Evolutionary conservation across 129 eudicot species (phyloP), one percentile per base, ranked within the genome.

Genomic region (Escallonia herrerae): DNA sequence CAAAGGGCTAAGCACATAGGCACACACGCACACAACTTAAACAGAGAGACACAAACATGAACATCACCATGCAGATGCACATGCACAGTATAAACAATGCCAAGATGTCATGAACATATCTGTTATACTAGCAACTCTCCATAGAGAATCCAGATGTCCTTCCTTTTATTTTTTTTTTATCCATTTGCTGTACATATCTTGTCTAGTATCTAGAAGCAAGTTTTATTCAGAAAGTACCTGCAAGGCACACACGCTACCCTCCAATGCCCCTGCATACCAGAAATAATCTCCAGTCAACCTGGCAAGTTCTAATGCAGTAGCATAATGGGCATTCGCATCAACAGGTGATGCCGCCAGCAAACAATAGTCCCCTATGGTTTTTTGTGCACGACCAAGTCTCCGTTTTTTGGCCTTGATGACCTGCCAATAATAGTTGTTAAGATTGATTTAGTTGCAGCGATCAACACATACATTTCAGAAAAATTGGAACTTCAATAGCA

Each of bases 251-350:
- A 93, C 98, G n/a, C 98, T 89, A 15, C 98, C 98, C 76, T 93
- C 98, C 82, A 93, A 52, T 52, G 98, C 98, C 58, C 98, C 98
- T 14, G 98, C 98, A 78, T 88, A 85, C 98, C 98, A 93, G 78
- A 93, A 93, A 76, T 76, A 86, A 68, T 93, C 98, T 63, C 89
- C 91, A 37, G 98, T 93, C 86, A 93, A 64, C 71, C 96, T 81
- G 40, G 96, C 78, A 69, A 93, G 87, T 75, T 93, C 98, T 72
- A 93, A 69, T 43, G 96, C 87, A 47, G 98, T 93, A 70, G 96
- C 72, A 79, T 88, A 93, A 72, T 93, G 98, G 39, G 95, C 95
- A 88, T 93, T 85, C 22, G 98, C 98, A 72, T 93, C 98, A 69
- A 93, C 89, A 68, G 98, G 98, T 72, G 98, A 88, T 67, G 91